Evolutionary conservation across 208 protist genomes (phyloP).

Genomic region (Leishmania turanica): DNA sequence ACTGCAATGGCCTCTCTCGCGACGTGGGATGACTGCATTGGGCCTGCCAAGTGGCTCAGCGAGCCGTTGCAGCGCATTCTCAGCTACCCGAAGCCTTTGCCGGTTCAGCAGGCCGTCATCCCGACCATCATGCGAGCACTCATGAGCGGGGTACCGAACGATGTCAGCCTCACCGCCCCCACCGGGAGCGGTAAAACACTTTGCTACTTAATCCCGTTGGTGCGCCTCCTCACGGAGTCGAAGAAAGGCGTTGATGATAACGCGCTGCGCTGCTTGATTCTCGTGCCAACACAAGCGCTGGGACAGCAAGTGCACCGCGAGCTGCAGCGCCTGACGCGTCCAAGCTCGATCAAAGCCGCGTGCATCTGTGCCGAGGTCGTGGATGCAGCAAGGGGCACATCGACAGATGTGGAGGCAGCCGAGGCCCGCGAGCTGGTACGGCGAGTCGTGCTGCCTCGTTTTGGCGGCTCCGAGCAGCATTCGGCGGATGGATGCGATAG

Average conservation of each 20-base stretch:
- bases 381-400: not conserved
- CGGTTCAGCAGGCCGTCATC: constrained; percentile 79
- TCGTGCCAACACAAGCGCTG: constrained; percentile 83
- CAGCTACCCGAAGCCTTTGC: constrained; percentile 71
- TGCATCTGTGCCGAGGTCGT: constrained; percentile 56
- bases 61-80: constrained; percentile 55
- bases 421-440: constrained; percentile 64
- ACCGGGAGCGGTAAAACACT: constrained; percentile 92
- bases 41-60: constrained; percentile 52
- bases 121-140: constrained; percentile 69
- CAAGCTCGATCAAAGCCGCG: constrained; percentile 67
- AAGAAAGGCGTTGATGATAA: constrained; percentile 64
- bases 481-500: not conserved
- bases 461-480: not conserved
- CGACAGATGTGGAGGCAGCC: constrained; percentile 17
- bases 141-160: constrained; percentile 77
- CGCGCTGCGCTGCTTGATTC: constrained; percentile 72
- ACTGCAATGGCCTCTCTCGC: constrained; percentile 1
- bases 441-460: constrained; percentile 29
- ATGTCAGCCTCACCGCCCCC: constrained; percentile 90
- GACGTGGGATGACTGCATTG: constrained; percentile 29
- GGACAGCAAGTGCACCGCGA: constrained; percentile 83
- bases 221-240: constrained; percentile 59
- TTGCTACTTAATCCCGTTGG: constrained; percentile 85
- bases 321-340: constrained; percentile 57